A percentile compares a stretch with the other conserved stretches of the same genome.
Conservation (phyloP, 2,329 filamentous ascomycete genomes). For the Ophiostoma sp. region DNA sequence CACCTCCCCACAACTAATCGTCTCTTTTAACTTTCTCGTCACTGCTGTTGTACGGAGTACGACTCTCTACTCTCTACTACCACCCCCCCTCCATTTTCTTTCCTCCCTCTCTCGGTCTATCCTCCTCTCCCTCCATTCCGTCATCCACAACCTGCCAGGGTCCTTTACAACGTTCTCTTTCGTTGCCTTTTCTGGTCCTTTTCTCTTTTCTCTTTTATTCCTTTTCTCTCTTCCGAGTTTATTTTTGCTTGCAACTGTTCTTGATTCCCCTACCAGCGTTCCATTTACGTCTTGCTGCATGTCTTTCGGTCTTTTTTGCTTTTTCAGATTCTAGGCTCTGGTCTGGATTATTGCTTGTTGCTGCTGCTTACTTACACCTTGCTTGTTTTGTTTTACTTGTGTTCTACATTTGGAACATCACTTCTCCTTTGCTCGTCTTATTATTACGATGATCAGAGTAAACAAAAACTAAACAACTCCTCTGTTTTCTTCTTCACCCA, state of each 20-base stretch:
- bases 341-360: not conserved
- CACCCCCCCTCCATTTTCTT: not conserved
- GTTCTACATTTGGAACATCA: slow-evolving; percentile 9
- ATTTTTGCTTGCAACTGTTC: not conserved
- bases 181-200: not conserved
- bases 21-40: not conserved
- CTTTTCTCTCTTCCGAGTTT: not conserved
- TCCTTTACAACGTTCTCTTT: not conserved
- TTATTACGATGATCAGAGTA: slow-evolving; percentile 17
- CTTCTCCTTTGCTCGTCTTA: slow-evolving; percentile 4
- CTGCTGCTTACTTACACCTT: not conserved
- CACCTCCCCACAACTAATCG: slow-evolving; percentile 1
- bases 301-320: not conserved
- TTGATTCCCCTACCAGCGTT: slow-evolving; percentile 15
- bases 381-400: not conserved
- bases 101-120: slow-evolving; percentile 9
- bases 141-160: slow-evolving; percentile 7
- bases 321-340: not conserved
- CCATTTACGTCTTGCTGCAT: slow-evolving; percentile 5
- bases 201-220: not conserved
- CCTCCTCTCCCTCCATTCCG: slow-evolving; percentile 20
- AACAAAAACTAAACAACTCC: slow-evolving; percentile 27
- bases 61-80: not conserved
- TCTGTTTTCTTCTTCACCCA: slow-evolving; percentile 17
- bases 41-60: not conserved